Percentiles rank a stretch among this genome's conserved stretches.
These are phyloP conservation scores for Xylaria sp. DNA, from an alignment of 2,329 filamentous ascomycete species.

Conservation along the genomic window DNA sequence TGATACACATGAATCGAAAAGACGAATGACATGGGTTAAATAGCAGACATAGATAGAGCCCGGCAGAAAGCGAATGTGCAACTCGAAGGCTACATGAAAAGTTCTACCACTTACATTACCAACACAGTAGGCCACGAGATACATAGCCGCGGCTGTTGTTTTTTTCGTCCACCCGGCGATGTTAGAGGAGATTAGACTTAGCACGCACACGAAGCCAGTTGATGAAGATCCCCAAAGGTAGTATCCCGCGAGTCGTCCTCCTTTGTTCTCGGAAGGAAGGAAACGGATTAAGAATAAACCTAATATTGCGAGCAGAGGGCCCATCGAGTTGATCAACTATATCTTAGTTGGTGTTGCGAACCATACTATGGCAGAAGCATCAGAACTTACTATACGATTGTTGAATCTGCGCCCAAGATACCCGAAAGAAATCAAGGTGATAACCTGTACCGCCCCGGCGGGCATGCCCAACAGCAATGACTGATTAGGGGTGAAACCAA, in stretches of 20 bases:
- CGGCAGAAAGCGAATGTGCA: background rate
- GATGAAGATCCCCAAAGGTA: constrained; percentile 71
- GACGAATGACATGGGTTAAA: background rate
- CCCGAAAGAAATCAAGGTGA: constrained; percentile 60
- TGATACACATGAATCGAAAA: background rate
- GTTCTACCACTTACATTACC: constrained; percentile 54
- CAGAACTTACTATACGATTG: constrained; percentile 59
- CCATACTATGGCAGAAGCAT: constrained; percentile 4
- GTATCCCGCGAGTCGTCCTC: constrained; percentile 70
- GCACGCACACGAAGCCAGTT: constrained; percentile 70
- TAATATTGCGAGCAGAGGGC: constrained; percentile 63
- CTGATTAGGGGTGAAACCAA: constrained; percentile 71
- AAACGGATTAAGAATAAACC: constrained; percentile 73
- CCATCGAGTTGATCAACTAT: constrained; percentile 61
- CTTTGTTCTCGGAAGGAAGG: constrained; percentile 65
- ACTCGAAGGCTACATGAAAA: background rate
- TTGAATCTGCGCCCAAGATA: constrained; percentile 65
- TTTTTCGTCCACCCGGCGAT: constrained; percentile 68
- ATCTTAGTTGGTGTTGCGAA: constrained; percentile 23
- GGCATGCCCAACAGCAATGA: constrained; percentile 73
- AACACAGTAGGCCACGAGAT: constrained; percentile 61
- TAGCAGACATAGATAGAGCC: background rate
- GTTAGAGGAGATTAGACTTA: constrained; percentile 72
- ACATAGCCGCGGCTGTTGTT: constrained; percentile 65
- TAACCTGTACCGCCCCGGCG: constrained; percentile 71